These are phyloP conservation scores for Boletus calvinii DNA, from an alignment of 1,284 basidiomycete genomes.

Conservation along the genomic window DNA sequence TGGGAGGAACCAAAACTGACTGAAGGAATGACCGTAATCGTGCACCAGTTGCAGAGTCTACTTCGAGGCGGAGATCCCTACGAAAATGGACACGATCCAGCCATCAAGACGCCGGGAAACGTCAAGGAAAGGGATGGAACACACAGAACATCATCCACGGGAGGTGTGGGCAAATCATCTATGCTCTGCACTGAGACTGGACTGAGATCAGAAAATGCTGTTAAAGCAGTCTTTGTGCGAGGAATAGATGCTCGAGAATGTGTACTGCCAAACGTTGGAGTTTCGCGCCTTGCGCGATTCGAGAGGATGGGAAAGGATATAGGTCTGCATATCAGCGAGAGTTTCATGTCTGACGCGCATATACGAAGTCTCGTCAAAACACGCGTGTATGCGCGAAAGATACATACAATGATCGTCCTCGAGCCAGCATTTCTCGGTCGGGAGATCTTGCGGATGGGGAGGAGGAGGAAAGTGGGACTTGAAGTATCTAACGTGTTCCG, in stretches of 20 bases:
- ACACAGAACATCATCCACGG: conserved; percentile 36
- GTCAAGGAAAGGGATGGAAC: conserved; percentile 13
- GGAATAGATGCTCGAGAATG: conserved; percentile 27
- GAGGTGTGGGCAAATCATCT: conserved; percentile 23
- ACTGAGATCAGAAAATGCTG: conserved; percentile 15
- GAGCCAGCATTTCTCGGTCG: conserved; percentile 36
- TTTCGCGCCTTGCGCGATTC: conserved; percentile 37
- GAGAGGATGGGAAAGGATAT: conserved; percentile 44
- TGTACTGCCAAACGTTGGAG: conserved; percentile 33
- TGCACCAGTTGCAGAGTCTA: conserved; percentile 31
- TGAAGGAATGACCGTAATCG: conserved; percentile 27
- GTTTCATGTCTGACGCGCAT: conserved; percentile 22
- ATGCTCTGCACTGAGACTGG: conserved; percentile 24
- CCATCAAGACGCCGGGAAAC: not conserved
- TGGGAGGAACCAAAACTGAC: conserved; percentile 8
- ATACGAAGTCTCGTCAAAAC: conserved; percentile 20
- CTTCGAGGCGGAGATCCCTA: conserved; percentile 36
- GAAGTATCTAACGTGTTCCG: conserved; percentile 40
- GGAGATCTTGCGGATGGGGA: conserved; percentile 25
- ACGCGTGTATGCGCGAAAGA: conserved; percentile 12
- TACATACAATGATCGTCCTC: conserved; percentile 35
- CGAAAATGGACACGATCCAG: not conserved
- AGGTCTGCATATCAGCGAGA: conserved; percentile 30
- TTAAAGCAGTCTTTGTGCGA: conserved; percentile 23
- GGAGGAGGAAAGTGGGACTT: conserved; percentile 29